These are phyloP conservation scores for Excoecaria cochinchinensis DNA, from an alignment of 345 rosid species.

Conservation along the genomic window DNA sequence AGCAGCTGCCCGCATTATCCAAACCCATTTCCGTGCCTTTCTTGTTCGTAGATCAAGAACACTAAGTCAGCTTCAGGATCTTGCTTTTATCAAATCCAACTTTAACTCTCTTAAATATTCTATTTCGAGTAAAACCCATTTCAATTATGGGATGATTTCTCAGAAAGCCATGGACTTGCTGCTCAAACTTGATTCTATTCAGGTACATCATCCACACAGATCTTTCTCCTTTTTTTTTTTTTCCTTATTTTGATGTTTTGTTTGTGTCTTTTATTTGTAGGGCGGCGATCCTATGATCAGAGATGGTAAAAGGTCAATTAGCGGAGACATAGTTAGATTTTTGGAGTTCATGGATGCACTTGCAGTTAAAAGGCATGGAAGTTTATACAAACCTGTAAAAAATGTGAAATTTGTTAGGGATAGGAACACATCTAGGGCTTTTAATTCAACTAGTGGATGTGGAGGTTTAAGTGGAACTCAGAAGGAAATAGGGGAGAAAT, in stretches of 20 bases:
- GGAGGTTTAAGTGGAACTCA: slow-evolving; percentile 31
- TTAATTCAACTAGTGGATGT: slow-evolving; percentile 6
- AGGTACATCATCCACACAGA: slow-evolving; percentile 41
- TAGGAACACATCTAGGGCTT: slow-evolving; percentile 32
- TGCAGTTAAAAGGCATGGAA: slow-evolving; percentile 37
- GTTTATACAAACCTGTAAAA: slow-evolving; percentile 32
- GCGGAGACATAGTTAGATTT: slow-evolving; percentile 62
- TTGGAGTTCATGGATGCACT: slow-evolving; percentile 57
- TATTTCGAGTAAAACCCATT: slow-evolving; percentile 43
- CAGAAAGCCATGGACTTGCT: slow-evolving; percentile 63
- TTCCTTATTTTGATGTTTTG: neutral
- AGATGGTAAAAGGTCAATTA: slow-evolving; percentile 67
- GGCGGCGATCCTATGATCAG: slow-evolving; percentile 74
- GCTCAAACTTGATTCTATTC: slow-evolving; percentile 68
- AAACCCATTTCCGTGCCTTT: slow-evolving; percentile 69
- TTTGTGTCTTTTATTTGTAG: slow-evolving; percentile 29
- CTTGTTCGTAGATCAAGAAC: slow-evolving; percentile 76
- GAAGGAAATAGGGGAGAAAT: slow-evolving; percentile 38
- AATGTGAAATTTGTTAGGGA: slow-evolving; percentile 33
- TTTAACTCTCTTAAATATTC: slow-evolving; percentile 64
- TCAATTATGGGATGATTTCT: slow-evolving; percentile 48
- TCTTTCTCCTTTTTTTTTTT: neutral
- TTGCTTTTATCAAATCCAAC: slow-evolving; percentile 64
- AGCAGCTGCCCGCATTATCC: slow-evolving; percentile 79
- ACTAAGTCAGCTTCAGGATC: slow-evolving; percentile 73